Evolutionary conservation across 2,329 filamentous ascomycete species (phyloP), one percentile per base, ranked within the genome.

Genomic region (Cladobotryum protrusum): DNA sequence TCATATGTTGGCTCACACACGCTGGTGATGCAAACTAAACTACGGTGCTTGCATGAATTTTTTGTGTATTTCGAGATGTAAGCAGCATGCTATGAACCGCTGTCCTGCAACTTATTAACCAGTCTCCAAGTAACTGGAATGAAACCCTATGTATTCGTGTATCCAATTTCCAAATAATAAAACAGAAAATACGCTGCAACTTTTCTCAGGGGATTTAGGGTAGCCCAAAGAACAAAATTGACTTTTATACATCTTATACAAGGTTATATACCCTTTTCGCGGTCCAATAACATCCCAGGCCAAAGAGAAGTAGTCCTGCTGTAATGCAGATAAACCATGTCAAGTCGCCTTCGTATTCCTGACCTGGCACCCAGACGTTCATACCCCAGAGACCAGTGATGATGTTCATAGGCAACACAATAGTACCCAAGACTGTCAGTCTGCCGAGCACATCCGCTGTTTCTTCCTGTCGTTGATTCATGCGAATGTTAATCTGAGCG

Each of bases 371-470:
- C 75, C 89, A 89, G 34, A 92, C 87, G 75, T 99, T 99, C 92
- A 97, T 97, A 46, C 92, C 93, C 91, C 92, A 99, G 61, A 97
- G 83, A 58, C 93, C 93, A 2, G 93, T 97, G 61, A 99, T 92
- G 64, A 99, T 95, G 66, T 99, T 99, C 91, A 99, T 96, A 11
- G 93, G 93, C 50, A 99, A 74, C 3, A 99, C 92, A 58, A 99
- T 97, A 5, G 93, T 99, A 56, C 93, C 93, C 1, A 99, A 77
- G 1, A 99, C 93, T 0, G 93, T 97, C 53, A 99, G 79, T 68
- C 93, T 96, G 56, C 91, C 91, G 12, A 99, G 79, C 1, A 96
- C 90, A 65, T 99, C 92, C 37, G 90, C 89, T 1, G 93, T 99
- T 71, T 95, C 85, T 67, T 99, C 92, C 66, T 95, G 89, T 43